Evolutionary conservation across 192 early-diverging fungal species (phyloP).

Genomic region (Coemansia sp.): DNA sequence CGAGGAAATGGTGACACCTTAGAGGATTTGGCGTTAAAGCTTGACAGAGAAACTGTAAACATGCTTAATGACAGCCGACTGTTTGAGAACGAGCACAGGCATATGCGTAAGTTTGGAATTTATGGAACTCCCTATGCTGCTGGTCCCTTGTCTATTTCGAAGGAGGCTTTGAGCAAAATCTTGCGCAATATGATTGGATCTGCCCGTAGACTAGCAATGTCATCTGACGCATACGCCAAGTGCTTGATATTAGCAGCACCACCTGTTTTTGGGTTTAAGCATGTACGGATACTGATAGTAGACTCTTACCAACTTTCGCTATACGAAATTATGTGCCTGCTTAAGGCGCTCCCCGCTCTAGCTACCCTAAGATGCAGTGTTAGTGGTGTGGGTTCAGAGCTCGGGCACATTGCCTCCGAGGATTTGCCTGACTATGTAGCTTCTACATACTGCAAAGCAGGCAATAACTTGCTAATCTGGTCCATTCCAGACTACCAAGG

Average conservation of each 20-base stretch:
- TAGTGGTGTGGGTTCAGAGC: not conserved
- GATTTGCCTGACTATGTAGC: not conserved
- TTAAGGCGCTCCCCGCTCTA: not conserved
- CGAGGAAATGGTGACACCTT: conserved; percentile 7
- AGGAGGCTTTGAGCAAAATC: too few species aligned
- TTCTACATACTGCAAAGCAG: not conserved
- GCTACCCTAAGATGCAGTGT: not conserved
- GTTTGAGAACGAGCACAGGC: not conserved
- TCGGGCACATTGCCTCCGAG: not conserved
- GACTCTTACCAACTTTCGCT: not conserved
- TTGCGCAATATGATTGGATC: too few species aligned
- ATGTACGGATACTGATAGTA: too few species aligned
- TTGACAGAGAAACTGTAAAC: too few species aligned
- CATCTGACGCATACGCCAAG: too few species aligned
- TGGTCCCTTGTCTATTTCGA: too few species aligned
- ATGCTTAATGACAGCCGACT: not conserved
- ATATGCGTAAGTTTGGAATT: not conserved
- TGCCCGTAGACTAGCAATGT: too few species aligned
- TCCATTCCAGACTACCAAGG: too few species aligned
- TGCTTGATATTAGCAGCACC: too few species aligned
- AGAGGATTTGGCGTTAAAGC: too few species aligned
- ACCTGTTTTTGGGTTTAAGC: too few species aligned
- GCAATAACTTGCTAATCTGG: not conserved
- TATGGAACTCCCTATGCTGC: not conserved
- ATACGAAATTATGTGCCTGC: not conserved